A percentile compares a stretch with the other conserved stretches of the same genome.
Conservation (phyloP, 2,329 filamentous ascomycete species). For the Aureobasidium sp. region DNA sequence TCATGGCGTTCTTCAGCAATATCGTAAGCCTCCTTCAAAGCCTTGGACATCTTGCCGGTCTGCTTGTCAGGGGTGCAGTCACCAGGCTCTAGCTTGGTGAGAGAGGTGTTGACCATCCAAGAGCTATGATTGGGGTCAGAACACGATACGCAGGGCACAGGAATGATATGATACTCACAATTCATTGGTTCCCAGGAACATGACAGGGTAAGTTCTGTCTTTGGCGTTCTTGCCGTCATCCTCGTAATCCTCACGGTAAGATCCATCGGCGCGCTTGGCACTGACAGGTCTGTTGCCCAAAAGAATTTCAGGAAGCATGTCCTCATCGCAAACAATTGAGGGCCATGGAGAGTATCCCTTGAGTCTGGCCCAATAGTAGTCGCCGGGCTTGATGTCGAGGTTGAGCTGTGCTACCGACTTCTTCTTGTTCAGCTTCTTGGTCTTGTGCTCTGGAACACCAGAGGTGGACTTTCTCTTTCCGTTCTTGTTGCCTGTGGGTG, state of each 20-base stretch:
- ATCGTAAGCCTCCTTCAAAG: constrained; percentile 68
- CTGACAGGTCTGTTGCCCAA: constrained; percentile 75
- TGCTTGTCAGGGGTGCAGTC: constrained; percentile 60
- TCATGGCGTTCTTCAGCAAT: constrained; percentile 73
- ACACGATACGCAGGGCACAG: not conserved
- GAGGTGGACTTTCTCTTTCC: constrained; percentile 53
- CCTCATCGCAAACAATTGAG: constrained; percentile 85
- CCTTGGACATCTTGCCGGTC: constrained; percentile 69
- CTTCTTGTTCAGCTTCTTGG: constrained; percentile 80
- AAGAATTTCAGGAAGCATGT: constrained; percentile 78
- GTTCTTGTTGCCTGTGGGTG: constrained; percentile 26
- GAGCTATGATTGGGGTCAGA: constrained; percentile 50
- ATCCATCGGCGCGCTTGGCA: constrained; percentile 72
- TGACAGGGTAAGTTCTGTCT: constrained; percentile 85
- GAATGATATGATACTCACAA: constrained; percentile 61
- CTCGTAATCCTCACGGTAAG: constrained; percentile 77
- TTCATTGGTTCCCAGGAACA: constrained; percentile 93
- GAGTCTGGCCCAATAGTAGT: constrained; percentile 86
- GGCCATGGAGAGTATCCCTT: constrained; percentile 96
- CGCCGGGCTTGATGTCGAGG: constrained; percentile 77
- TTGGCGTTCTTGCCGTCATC: constrained; percentile 80
- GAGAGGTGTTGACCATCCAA: constrained; percentile 81
- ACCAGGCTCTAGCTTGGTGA: constrained; percentile 68
- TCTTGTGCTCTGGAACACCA: constrained; percentile 58
- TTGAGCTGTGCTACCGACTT: constrained; percentile 61